phyloP scores from a whole-genome alignment of 345 rosid genomes.

The Lenwebbia sp. region DNA sequence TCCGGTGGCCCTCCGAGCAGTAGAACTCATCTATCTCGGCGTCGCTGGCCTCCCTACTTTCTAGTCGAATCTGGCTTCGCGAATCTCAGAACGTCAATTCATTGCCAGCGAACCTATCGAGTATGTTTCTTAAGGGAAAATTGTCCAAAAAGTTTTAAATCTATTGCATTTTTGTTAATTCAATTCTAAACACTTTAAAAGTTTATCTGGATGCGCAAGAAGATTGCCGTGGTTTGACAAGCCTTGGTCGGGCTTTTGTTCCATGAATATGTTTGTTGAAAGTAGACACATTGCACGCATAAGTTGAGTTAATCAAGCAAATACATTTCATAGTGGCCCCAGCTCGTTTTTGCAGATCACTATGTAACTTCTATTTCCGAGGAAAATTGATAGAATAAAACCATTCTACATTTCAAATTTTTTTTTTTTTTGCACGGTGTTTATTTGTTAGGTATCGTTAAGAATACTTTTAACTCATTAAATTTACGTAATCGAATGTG shows the following conservation, averaged over 20 bases:
- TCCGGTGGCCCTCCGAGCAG: background rate
- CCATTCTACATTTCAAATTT: background rate
- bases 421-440: background rate
- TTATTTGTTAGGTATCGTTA: background rate
- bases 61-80: background rate
- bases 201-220: background rate
- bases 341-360: background rate
- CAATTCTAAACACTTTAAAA: too few species aligned
- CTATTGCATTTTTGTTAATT: too few species aligned
- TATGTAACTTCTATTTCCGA: background rate
- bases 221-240: background rate
- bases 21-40: background rate
- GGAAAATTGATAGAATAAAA: background rate
- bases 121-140: background rate
- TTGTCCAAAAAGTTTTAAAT: too few species aligned
- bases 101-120: too few species aligned
- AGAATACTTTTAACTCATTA: background rate
- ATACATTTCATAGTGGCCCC: background rate
- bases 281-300: background rate
- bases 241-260: background rate
- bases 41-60: background rate
- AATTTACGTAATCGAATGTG: background rate
- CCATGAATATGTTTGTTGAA: background rate
- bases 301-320: too few species aligned
- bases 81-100: background rate